Percentiles rank a stretch among this genome's conserved stretches.
Evolutionary conservation across 352 stramenopile genomes (phyloP).

Genomic region (Phytopythium aichiense): DNA sequence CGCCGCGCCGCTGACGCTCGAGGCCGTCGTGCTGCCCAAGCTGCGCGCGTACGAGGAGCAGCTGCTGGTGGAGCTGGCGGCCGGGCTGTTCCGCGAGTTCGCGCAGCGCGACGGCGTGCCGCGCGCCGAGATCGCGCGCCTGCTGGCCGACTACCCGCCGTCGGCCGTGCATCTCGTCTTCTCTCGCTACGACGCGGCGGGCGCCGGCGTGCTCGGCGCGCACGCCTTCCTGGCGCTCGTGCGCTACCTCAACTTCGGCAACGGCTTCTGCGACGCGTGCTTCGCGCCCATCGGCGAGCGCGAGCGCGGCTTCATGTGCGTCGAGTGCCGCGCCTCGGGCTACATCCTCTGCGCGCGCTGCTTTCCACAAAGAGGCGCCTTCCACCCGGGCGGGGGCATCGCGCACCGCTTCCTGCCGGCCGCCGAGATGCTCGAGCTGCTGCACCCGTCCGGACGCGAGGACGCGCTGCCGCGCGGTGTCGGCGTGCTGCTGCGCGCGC

Average conservation of each 20-base stretch:
- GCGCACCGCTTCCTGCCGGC: conserved; percentile 26
- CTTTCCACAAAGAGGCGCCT: conserved; percentile 22
- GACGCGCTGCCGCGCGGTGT: conserved; percentile 29
- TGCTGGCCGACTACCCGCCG: conserved; percentile 26
- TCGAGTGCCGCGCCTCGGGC: conserved; percentile 25
- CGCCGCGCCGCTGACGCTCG: conserved; percentile 10
- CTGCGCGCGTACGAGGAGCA: conserved; percentile 35
- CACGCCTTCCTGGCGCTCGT: conserved; percentile 31
- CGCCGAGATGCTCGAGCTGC: conserved; percentile 27
- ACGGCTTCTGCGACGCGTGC: conserved; percentile 40
- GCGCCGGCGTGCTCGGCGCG: conserved; percentile 26
- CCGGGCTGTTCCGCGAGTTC: conserved; percentile 29
- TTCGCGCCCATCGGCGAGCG: conserved; percentile 29
- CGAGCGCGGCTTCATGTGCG: conserved; percentile 32
- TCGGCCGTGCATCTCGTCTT: conserved; percentile 29
- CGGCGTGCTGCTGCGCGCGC: conserved; percentile 26
- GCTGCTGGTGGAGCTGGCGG: conserved; percentile 31
- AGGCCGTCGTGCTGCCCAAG: conserved; percentile 21
- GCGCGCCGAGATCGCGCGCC: conserved; percentile 22
- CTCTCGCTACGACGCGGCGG: conserved; percentile 24
- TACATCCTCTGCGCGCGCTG: conserved; percentile 32
- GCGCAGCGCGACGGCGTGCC: conserved; percentile 26
- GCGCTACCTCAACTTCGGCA: conserved; percentile 39
- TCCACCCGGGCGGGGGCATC: conserved; percentile 12
- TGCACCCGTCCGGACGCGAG: conserved; percentile 19